phyloP scores from a whole-genome alignment of 129 eudicot species.

The Deinandra increscens region DNA sequence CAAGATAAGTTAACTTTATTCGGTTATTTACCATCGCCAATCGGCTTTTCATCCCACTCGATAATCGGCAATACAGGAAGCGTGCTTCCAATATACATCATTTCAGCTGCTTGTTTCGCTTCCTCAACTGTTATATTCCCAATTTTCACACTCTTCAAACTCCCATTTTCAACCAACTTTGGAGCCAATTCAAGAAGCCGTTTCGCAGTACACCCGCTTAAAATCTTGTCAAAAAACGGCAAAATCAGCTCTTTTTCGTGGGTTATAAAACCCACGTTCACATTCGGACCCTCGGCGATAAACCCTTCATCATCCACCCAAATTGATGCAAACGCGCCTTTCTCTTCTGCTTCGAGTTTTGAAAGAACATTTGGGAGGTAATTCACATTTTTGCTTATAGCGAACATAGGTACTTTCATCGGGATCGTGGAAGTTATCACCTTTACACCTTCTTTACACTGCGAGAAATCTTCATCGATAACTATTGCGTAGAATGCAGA shows the following conservation, averaged over 20 bases:
- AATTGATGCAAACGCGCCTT: conserved; percentile 73
- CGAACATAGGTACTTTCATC: conserved; percentile 75
- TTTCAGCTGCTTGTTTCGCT: conserved; percentile 69
- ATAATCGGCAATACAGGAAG: conserved; percentile 72
- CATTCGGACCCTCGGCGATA: conserved; percentile 92
- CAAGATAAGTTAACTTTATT: background rate
- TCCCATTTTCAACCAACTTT: conserved; percentile 63
- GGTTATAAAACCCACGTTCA: conserved; percentile 80
- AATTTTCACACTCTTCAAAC: conserved; percentile 55
- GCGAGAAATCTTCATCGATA: conserved; percentile 58
- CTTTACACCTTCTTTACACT: conserved; percentile 71
- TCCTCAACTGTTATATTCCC: conserved; percentile 59
- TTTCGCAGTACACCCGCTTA: conserved; percentile 84
- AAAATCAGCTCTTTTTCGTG: conserved; percentile 67
- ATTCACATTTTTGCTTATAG: conserved; percentile 85
- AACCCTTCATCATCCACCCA: conserved; percentile 86
- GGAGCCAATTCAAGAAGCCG: conserved; percentile 76
- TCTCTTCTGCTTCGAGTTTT: conserved; percentile 82
- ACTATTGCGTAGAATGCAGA: conserved; percentile 94
- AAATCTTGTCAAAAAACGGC: conserved; percentile 77
- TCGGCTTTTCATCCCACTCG: conserved; percentile 78
- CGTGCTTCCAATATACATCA: conserved; percentile 95
- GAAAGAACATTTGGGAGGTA: conserved; percentile 89
- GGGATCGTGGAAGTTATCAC: conserved; percentile 80
- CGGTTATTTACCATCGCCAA: conserved; percentile 74